These are phyloP conservation scores for Tephrocybe sp. DNA, from an alignment of 768 basidiomycete genomes.

Conservation along the genomic window DNA sequence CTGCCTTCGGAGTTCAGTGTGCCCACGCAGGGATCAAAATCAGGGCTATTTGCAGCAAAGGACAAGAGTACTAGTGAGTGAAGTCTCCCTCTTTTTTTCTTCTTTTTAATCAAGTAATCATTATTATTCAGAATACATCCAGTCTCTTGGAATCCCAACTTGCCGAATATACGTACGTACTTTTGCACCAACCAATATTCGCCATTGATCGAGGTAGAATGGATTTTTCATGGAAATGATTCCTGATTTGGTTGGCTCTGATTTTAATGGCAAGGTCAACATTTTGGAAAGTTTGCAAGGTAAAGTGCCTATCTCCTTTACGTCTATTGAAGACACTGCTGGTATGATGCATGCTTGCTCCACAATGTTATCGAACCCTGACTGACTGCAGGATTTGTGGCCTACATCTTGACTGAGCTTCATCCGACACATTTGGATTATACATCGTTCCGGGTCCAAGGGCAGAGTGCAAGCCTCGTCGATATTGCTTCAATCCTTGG, in stretches of 20 bases:
- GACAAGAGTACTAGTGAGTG: constrained; percentile 13
- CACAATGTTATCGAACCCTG: not conserved
- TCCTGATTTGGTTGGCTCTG: constrained; percentile 7
- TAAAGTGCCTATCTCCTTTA: constrained; percentile 7
- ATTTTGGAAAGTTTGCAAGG: constrained; percentile 2
- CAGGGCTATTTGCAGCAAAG: not conserved
- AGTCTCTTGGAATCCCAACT: constrained; percentile 12
- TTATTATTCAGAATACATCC: constrained; percentile 12
- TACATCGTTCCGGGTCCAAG: constrained; percentile 30
- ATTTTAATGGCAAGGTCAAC: constrained; percentile 10
- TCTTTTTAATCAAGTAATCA: not conserved
- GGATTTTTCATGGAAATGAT: constrained; percentile 10
- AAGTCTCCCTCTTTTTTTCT: not conserved
- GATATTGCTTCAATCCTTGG: constrained; percentile 19
- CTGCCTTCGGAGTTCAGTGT: constrained; percentile 13
- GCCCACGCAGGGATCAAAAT: constrained; percentile 3
- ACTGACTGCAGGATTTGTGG: constrained; percentile 4
- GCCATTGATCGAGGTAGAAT: not conserved
- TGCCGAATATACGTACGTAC: constrained; percentile 7
- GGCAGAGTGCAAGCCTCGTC: constrained; percentile 27
- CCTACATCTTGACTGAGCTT: constrained; percentile 19
- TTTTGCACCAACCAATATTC: not conserved
- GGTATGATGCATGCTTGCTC: not conserved
- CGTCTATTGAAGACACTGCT: constrained; percentile 7
- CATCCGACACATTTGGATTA: constrained; percentile 24